Conservation (phyloP, 805 yeast genomes). For the Saccharomycopsis synnaedendra region DNA sequence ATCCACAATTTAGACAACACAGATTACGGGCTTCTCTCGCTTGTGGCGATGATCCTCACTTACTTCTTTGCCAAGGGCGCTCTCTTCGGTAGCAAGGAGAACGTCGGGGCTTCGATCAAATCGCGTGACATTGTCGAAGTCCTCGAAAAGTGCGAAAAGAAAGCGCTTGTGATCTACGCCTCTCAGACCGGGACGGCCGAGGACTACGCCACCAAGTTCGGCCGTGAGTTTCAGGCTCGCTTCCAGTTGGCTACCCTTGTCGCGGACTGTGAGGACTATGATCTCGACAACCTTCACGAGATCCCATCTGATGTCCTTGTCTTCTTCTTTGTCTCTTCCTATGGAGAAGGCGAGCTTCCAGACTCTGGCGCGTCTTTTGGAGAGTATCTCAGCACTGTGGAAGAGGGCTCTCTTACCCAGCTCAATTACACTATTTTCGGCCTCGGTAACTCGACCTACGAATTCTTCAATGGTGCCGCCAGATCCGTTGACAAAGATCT, state of each 20-base stretch:
- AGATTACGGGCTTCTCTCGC: conserved; percentile 9
- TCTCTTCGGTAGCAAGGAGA: conserved; percentile 1
- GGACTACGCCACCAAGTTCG: conserved; percentile 83
- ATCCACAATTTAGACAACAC: conserved; percentile 3
- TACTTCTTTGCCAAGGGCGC: conserved; percentile 4
- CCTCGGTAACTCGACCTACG: conserved; percentile 90
- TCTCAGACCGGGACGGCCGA: conserved; percentile 99
- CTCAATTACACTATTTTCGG: conserved; percentile 74
- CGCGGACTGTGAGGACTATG: conserved; percentile 83
- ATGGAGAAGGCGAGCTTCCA: conserved; percentile 98
- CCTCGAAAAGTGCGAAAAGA: conserved; percentile 52
- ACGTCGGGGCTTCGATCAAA: conserved; percentile 1
- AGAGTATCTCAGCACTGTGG: conserved; percentile 46
- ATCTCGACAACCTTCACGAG: conserved; percentile 62
- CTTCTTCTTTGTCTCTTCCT: conserved; percentile 79
- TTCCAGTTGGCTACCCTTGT: conserved; percentile 76
- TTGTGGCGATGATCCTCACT: conserved; percentile 4
- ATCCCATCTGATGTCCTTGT: conserved; percentile 48
- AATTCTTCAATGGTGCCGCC: conserved; percentile 78
- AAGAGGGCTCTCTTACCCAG: conserved; percentile 43
- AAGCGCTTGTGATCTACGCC: conserved; percentile 74
- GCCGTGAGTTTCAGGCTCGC: conserved; percentile 76
- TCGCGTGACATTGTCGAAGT: conserved; percentile 50
- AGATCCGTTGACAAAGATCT: conserved; percentile 40
- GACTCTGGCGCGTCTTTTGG: conserved; percentile 82